Percentiles rank a stretch among this genome's conserved stretches.
Conservation (phyloP, 2,329 filamentous ascomycete genomes). For the Bipolaris oryzae region DNA sequence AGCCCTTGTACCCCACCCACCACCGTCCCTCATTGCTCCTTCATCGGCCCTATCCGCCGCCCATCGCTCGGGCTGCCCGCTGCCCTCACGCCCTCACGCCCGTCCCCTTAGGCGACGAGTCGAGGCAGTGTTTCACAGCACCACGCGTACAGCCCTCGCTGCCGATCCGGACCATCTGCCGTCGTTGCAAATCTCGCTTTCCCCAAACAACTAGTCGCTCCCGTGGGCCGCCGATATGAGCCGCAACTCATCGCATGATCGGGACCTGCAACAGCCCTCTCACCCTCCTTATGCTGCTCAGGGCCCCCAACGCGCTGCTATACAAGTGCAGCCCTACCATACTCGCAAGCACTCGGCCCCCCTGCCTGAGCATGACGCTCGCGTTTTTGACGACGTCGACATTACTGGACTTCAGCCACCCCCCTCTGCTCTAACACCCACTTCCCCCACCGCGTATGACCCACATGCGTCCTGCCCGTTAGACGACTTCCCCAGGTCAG, state of each 20-base stretch:
- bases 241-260: slow-evolving; percentile 24
- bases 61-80: slow-evolving; percentile 18
- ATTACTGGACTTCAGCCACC: slow-evolving; percentile 38
- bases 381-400: slow-evolving; percentile 44
- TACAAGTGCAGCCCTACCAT: slow-evolving; percentile 22
- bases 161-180: slow-evolving; percentile 12
- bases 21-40: slow-evolving; percentile 14
- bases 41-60: slow-evolving; percentile 20
- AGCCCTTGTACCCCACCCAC: slow-evolving; percentile 14
- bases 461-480: slow-evolving; percentile 40
- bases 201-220: slow-evolving; percentile 14
- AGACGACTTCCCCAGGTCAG: slow-evolving; percentile 31
- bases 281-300: slow-evolving; percentile 40
- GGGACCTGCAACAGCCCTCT: slow-evolving; percentile 26
- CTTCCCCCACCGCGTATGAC: slow-evolving; percentile 41
- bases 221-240: slow-evolving; percentile 31
- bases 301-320: slow-evolving; percentile 35
- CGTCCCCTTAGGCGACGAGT: slow-evolving; percentile 11
- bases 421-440: slow-evolving; percentile 42
- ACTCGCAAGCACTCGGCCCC: slow-evolving; percentile 34
- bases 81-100: slow-evolving; percentile 11
- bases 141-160: slow-evolving; percentile 25
- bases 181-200: slow-evolving; percentile 1
- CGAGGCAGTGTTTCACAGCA: slow-evolving; percentile 36
- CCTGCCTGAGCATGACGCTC: slow-evolving; percentile 23